These are phyloP conservation scores for Nakaseomyces kungkrabaensis DNA, from an alignment of 1,139 yeast genomes.

Conservation along the genomic window DNA sequence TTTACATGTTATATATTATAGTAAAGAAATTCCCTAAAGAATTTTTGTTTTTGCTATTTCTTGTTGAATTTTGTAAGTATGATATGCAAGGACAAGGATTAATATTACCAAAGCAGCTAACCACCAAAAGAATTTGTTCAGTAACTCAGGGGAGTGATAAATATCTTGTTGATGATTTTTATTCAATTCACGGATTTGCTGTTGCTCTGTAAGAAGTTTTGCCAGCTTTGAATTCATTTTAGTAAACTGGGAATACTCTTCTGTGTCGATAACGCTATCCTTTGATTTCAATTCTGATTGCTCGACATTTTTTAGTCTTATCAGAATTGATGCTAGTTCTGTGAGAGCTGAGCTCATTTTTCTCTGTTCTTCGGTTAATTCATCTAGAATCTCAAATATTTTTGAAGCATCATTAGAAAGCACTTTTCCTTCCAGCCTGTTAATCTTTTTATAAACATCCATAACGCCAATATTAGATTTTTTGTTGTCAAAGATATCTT, in stretches of 20 bases:
- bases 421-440: slow-evolving; percentile 28
- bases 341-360: slow-evolving; percentile 10
- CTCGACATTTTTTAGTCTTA: slow-evolving; percentile 7
- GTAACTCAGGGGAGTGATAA: slow-evolving; percentile 29
- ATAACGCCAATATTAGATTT: slow-evolving; percentile 20
- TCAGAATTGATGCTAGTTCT: slow-evolving; percentile 6
- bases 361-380: slow-evolving; percentile 18
- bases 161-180: slow-evolving; percentile 15
- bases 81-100: slow-evolving; percentile 31
- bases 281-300: slow-evolving; percentile 2
- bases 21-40: slow-evolving; percentile 14
- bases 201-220: slow-evolving; percentile 27
- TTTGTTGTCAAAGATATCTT: slow-evolving; percentile 19
- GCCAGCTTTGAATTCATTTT: slow-evolving; percentile 26
- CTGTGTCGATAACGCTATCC: slow-evolving; percentile 11
- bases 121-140: slow-evolving; percentile 29
- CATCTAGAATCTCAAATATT: slow-evolving; percentile 15
- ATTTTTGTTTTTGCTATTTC: slow-evolving; percentile 33
- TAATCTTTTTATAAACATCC: slow-evolving; percentile 25
- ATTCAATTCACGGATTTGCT: slow-evolving; percentile 26
- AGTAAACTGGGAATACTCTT: slow-evolving; percentile 27
- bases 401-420: slow-evolving; percentile 26
- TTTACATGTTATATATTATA: background rate
- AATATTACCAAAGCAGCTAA: slow-evolving; percentile 29
- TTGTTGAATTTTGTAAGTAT: slow-evolving; percentile 33